Conservation (phyloP, 305 asterid genomes). For the Fraxinus latifolia region DNA sequence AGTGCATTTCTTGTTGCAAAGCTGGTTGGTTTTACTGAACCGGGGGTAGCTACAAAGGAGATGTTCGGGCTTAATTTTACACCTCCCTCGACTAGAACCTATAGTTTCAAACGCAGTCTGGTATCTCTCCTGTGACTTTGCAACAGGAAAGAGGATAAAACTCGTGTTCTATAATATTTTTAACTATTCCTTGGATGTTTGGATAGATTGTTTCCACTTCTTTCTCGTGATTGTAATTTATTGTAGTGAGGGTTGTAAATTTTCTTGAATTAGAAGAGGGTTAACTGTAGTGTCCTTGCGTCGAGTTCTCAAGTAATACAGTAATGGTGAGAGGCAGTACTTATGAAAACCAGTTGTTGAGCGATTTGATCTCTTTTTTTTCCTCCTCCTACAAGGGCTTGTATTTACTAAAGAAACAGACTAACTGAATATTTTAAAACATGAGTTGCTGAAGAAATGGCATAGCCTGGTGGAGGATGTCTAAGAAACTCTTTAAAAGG, state of each 20-base stretch:
- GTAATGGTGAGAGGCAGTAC: background rate
- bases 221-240: background rate
- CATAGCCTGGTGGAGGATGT: background rate
- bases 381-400: background rate
- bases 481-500: background rate
- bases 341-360: background rate
- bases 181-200: slow-evolving; percentile 2
- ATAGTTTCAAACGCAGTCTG: slow-evolving; percentile 61
- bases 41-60: slow-evolving; percentile 61
- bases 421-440: background rate
- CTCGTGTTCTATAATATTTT: slow-evolving; percentile 2
- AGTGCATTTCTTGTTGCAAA: slow-evolving; percentile 76
- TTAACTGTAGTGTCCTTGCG: slow-evolving; percentile 21
- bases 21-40: slow-evolving; percentile 56
- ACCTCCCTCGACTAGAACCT: slow-evolving; percentile 47
- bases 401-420: background rate
- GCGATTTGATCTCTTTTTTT: background rate
- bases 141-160: background rate
- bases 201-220: slow-evolving; percentile 4
- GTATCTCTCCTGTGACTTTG: slow-evolving; percentile 47
- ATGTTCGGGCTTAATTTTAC: slow-evolving; percentile 83
- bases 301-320: background rate
- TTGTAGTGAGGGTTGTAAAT: slow-evolving; percentile 14
- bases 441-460: background rate
- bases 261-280: slow-evolving; percentile 5